Percentiles rank a stretch among this genome's conserved stretches.
phyloP scores from a whole-genome alignment of 225 moss, liverwort and hornwort genomes.

The Polytrichum commune region DNA sequence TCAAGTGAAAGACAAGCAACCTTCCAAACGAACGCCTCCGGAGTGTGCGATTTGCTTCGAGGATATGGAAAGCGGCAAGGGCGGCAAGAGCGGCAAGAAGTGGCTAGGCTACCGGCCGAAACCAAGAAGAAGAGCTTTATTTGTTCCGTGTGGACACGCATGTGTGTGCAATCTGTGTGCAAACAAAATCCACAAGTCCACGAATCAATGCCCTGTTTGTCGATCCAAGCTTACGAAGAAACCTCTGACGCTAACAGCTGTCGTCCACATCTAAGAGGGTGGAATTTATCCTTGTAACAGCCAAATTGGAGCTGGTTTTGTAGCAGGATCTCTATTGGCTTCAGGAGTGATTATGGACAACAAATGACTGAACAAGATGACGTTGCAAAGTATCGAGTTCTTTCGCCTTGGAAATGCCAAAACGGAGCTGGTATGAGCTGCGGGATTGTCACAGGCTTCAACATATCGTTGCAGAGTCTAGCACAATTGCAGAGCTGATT shows the following conservation, averaged over 20 bases:
- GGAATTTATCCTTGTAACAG: too few relatives aligned
- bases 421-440: too few relatives aligned
- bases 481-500: too few relatives aligned
- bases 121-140: neutral
- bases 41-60: slow-evolving; percentile 1
- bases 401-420: too few relatives aligned
- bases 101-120: neutral
- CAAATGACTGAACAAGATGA: too few relatives aligned
- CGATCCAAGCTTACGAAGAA: slow-evolving; percentile 5
- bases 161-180: slow-evolving; percentile 8
- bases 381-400: too few relatives aligned
- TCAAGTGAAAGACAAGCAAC: neutral
- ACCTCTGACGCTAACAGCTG: slow-evolving; percentile 1
- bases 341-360: too few relatives aligned
- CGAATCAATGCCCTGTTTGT: slow-evolving; percentile 8
- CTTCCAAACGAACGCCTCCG: neutral
- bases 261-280: neutral
- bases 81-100: neutral
- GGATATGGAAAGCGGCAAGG: slow-evolving; percentile 3
- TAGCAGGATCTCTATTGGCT: too few relatives aligned
- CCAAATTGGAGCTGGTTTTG: too few relatives aligned
- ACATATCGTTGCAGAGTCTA: too few relatives aligned
- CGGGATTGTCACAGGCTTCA: too few relatives aligned
- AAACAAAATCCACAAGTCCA: neutral
- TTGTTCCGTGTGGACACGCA: slow-evolving; percentile 3